These are phyloP conservation scores for Linnemannia zychae DNA, from an alignment of 192 early-diverging fungal species.

Conservation along the genomic window DNA sequence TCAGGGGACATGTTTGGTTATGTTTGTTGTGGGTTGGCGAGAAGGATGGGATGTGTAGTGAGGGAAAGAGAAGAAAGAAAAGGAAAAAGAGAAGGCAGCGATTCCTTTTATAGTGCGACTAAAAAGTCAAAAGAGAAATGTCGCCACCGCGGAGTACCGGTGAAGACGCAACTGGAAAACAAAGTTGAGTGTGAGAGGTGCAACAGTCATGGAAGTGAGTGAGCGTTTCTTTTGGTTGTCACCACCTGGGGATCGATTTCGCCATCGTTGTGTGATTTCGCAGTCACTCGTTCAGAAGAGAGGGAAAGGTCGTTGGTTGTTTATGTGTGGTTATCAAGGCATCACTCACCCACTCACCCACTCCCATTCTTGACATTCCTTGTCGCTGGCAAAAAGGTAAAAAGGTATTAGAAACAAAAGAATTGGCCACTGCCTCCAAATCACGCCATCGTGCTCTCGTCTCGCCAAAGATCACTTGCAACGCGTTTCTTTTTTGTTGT, in stretches of 20 bases:
- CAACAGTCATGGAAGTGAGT: not conserved
- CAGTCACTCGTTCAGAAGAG: not conserved
- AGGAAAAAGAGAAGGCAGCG: not conserved
- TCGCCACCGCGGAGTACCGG: constrained; percentile 10
- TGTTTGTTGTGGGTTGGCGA: not conserved
- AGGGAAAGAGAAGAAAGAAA: constrained; percentile 7
- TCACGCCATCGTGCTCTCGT: constrained; percentile 8
- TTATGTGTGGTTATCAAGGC: too few relatives aligned
- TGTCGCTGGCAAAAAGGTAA: too few relatives aligned
- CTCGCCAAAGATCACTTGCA: not conserved
- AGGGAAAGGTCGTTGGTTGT: too few relatives aligned
- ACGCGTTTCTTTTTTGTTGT: not conserved
- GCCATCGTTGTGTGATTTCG: not conserved
- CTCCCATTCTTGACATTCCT: too few relatives aligned
- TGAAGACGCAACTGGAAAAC: not conserved
- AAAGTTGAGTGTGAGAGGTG: not conserved
- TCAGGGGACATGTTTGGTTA: constrained; percentile 29
- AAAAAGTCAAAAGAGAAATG: not conserved
- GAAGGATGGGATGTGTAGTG: not conserved
- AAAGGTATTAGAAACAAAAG: too few relatives aligned
- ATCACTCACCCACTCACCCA: too few relatives aligned
- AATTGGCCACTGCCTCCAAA: constrained; percentile 2
- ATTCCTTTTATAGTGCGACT: not conserved
- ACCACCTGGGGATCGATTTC: not conserved
- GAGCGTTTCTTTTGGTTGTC: not conserved